phyloP scores from a whole-genome alignment of 495 filamentous ascomycete species.

The Penicillium malachiteum region DNA sequence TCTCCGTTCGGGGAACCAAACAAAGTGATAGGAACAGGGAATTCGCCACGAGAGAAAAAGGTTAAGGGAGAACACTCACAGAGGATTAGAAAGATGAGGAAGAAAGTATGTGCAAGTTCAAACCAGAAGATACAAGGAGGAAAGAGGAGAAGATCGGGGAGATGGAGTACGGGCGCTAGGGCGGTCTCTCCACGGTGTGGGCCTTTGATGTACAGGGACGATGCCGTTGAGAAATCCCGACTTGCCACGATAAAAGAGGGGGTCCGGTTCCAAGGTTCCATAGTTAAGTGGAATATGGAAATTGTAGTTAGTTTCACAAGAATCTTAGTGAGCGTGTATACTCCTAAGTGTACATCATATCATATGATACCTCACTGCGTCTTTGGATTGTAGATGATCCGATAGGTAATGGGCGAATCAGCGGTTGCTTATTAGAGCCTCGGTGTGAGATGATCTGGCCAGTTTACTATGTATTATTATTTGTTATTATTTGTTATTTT shows the following conservation, averaged over 20 bases:
- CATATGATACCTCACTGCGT: too few species aligned
- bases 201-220: constrained; percentile 1
- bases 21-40: not conserved
- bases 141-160: constrained; percentile 10
- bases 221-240: not conserved
- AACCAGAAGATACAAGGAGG: constrained; percentile 6
- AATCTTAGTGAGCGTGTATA: too few species aligned
- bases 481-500: not conserved
- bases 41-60: not conserved
- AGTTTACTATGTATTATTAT: not conserved
- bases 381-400: not conserved
- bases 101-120: constrained; percentile 8
- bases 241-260: not conserved
- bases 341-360: not conserved
- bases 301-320: too few species aligned
- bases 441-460: constrained; percentile 10
- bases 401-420: constrained; percentile 19
- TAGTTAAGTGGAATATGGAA: too few species aligned
- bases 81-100: constrained; percentile 5
- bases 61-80: constrained; percentile 1
- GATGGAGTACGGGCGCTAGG: constrained; percentile 13
- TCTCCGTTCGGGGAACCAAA: not conserved
- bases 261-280: constrained; percentile 4
- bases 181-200: constrained; percentile 21
- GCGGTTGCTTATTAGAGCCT: constrained; percentile 27